These are phyloP conservation scores for Colletotrichum sp. DNA, from an alignment of 2,329 filamentous ascomycete species.

Conservation along the genomic window DNA sequence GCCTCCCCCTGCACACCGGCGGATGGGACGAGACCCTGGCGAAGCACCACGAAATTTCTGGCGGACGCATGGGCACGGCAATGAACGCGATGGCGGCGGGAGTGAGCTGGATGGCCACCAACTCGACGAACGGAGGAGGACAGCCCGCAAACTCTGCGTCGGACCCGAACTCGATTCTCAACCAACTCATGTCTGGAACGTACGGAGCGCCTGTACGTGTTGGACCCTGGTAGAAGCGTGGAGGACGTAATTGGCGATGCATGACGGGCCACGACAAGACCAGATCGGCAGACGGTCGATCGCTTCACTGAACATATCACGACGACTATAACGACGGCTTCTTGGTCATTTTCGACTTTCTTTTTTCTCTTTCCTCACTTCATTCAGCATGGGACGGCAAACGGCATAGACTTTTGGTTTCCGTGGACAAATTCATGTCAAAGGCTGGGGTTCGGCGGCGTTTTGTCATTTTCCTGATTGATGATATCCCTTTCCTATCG, in stretches of 20 bases:
- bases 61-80: slow-evolving; percentile 79
- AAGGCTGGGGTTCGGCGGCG: slow-evolving; percentile 5
- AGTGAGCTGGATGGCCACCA: slow-evolving; percentile 73
- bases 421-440: slow-evolving; percentile 17
- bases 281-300: slow-evolving; percentile 1
- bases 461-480: slow-evolving; percentile 12
- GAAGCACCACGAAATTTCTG: slow-evolving; percentile 87
- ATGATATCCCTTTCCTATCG: slow-evolving; percentile 21
- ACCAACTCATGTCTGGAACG: slow-evolving; percentile 64
- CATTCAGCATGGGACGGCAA: slow-evolving; percentile 20
- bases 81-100: slow-evolving; percentile 76
- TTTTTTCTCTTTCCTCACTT: not conserved
- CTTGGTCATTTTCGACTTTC: not conserved
- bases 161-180: slow-evolving; percentile 62
- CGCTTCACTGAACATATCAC: slow-evolving; percentile 19
- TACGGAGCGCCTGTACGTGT: slow-evolving; percentile 66
- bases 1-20: slow-evolving; percentile 85
- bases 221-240: slow-evolving; percentile 58
- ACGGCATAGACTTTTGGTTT: slow-evolving; percentile 25
- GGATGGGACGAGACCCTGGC: slow-evolving; percentile 90
- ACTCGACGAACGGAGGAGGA: slow-evolving; percentile 23
- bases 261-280: not conserved
- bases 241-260: not conserved
- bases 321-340: slow-evolving; percentile 22
- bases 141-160: slow-evolving; percentile 26